Evolutionary conservation across 2,329 filamentous ascomycete genomes (phyloP).

Genomic region (Hypoxylon sp.): DNA sequence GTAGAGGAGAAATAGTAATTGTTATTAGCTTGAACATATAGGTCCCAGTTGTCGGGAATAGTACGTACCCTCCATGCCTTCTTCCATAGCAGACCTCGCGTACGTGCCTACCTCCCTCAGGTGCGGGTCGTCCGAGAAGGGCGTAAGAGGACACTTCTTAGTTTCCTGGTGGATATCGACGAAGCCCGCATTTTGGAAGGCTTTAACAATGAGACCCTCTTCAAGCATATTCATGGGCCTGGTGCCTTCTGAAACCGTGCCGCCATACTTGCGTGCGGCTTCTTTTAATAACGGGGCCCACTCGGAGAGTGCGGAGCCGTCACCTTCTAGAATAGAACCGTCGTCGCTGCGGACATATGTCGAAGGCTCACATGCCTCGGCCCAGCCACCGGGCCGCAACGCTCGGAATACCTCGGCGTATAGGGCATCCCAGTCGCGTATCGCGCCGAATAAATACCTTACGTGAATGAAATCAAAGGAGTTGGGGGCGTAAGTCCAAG

Average conservation of each 20-base stretch:
- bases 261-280: constrained; percentile 15
- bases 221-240: constrained; percentile 26
- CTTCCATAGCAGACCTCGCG: constrained; percentile 30
- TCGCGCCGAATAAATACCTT: constrained; percentile 40
- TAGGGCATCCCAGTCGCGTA: constrained; percentile 44
- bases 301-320: constrained; percentile 19
- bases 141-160: constrained; percentile 31
- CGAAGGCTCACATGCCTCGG: constrained; percentile 41
- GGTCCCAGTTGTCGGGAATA: not conserved
- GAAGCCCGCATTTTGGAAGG: constrained; percentile 28
- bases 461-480: constrained; percentile 47
- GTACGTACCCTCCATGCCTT: constrained; percentile 37
- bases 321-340: constrained; percentile 22
- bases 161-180: constrained; percentile 23
- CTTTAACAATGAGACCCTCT: constrained; percentile 11
- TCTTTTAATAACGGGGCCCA: constrained; percentile 23
- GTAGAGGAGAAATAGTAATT: not conserved
- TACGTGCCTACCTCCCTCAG: constrained; percentile 31
- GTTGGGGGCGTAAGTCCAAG: constrained; percentile 35
- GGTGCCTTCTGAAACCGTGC: not conserved
- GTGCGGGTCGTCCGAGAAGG: constrained; percentile 27
- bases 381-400: constrained; percentile 38
- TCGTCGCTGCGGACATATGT: constrained; percentile 33
- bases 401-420: constrained; percentile 40
- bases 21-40: constrained; percentile 3